Conservation (phyloP, 2,329 filamentous ascomycete genomes). For the Diaporthe batatas region DNA sequence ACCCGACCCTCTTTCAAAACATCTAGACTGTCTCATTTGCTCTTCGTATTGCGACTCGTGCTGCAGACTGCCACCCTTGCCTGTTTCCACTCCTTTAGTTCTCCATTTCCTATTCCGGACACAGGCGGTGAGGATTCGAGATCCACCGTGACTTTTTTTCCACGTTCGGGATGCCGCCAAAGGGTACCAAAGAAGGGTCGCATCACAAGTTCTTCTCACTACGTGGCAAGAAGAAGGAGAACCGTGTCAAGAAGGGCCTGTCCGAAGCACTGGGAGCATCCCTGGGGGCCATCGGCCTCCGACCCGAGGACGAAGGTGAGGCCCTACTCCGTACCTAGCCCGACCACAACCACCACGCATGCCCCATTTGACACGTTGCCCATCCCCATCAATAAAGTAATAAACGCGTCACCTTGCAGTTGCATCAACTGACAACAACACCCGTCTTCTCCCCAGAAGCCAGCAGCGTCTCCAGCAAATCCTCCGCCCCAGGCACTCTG, state of each 20-base stretch:
- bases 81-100: constrained; percentile 40
- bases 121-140: constrained; percentile 41
- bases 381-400: constrained; percentile 41
- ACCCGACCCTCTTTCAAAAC: constrained; percentile 33
- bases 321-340: no score
- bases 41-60: constrained; percentile 42
- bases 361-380: constrained; percentile 39
- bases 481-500: constrained; percentile 38
- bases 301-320: constrained; percentile 42
- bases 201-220: constrained; percentile 42
- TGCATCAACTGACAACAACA: constrained; percentile 40
- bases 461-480: constrained; percentile 41
- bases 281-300: constrained; percentile 41
- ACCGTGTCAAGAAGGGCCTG: constrained; percentile 41
- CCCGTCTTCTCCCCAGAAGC: constrained; percentile 35
- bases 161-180: constrained; percentile 39
- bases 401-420: constrained; percentile 35
- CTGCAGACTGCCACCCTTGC: constrained; percentile 37
- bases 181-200: constrained; percentile 41
- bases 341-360: neutral
- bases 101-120: constrained; percentile 42
- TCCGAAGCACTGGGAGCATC: constrained; percentile 41
- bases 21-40: constrained; percentile 35
- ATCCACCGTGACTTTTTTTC: constrained; percentile 40
- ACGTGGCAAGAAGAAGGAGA: constrained; percentile 42